Evolutionary conservation across 2,329 filamentous ascomycete genomes (phyloP), one percentile per base, ranked within the genome.

Genomic region (Apiospora kogelbergensis): DNA sequence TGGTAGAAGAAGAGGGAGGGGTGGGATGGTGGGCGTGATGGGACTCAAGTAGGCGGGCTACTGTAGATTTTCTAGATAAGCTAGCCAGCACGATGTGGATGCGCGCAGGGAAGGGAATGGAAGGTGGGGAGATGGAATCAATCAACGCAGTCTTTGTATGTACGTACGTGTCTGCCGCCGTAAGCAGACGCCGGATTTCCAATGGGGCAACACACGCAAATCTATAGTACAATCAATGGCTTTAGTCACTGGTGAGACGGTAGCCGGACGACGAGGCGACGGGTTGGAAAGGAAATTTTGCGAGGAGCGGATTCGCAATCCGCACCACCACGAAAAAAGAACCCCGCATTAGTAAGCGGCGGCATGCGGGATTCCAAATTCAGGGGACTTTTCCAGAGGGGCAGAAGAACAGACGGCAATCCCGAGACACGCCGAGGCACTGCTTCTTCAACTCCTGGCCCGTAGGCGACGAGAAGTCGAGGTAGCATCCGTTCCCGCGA

Each of bases 301-400:
- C 15, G n/a, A n/a, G 17, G 42, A n/a, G 42, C 17, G 42, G 42
- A 45, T 45, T 45, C 20, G 17, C 2, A 45, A 45, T 45, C 17
- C 26, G 48, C 48, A 33, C 30, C 6, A 11, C 17, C 26, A 9
- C 30, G 9, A n/a, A 10, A 57, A 26, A 57, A 65, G 13, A 22
- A 65, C 41, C 63, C 63, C 63, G 63, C 63, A 65, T 65, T 65
- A 65, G 41, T 65, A 45, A 65, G 63, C 63, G 22, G 15, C 45
- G 45, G 41, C 45, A 45, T 45, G 63, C 63, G 22, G 15, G 26
- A 33, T 45, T 45, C 6, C 48, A 57, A 13, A 33, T 53, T 17
- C 26, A 60, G 53, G 53, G 53, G 53, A 37, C 53, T n/a, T 37
- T 37, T 60, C 30, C 9, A 33, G 40, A 57, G 48, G 48, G 48